Evolutionary conservation across 2,329 filamentous ascomycete genomes (phyloP), one percentile per base, ranked within the genome.

Genomic region (Trichoderma breve): DNA sequence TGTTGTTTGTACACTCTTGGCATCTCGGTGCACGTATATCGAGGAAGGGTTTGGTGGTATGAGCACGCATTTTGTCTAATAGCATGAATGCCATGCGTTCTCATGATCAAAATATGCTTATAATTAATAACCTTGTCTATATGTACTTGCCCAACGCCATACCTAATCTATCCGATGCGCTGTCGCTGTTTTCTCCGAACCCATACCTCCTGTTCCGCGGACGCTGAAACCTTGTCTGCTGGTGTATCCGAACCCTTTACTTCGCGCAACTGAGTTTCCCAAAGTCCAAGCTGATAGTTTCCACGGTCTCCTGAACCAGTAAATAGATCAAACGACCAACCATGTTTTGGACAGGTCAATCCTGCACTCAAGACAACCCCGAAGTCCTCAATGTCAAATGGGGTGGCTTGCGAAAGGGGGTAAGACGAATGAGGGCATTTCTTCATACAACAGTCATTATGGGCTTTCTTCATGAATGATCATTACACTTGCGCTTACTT

Each of bases 381-480:
- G 77, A 92, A 93, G 73, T 93, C 91, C 75, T 93, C 91, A 75
- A 93, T 92, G 69, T 93, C 91, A 72, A 92, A 92, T 0, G 90
- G 83, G 0, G 81, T 86, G 0, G 89, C 90, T 57, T 87, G 84
- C 0, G 90, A 91, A 1, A 93, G 84, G 0, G 91, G 90, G 71
- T 87, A 93, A 0, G 90, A 87, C 1, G 87, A 89, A 75, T 93
- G 91, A 1, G 91, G 91, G 72, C 91, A 93, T 84, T 86, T 83
- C 89, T 91, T 73, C 9, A 9, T 8, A 8, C 14, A 51, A 39
- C 14, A 24, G 65, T 55, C 43, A 34, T 47, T 57, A 71, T 26
- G n/a, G 4, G 36, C 11, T 15, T 15, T 15, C 67, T 21, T 4
- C 18, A 51, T 0, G 5, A 8, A 14, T 15, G 2, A 1, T 14